Evolutionary conservation across 192 early-diverging fungal species (phyloP).

Genomic region (Entrophospora sp.): DNA sequence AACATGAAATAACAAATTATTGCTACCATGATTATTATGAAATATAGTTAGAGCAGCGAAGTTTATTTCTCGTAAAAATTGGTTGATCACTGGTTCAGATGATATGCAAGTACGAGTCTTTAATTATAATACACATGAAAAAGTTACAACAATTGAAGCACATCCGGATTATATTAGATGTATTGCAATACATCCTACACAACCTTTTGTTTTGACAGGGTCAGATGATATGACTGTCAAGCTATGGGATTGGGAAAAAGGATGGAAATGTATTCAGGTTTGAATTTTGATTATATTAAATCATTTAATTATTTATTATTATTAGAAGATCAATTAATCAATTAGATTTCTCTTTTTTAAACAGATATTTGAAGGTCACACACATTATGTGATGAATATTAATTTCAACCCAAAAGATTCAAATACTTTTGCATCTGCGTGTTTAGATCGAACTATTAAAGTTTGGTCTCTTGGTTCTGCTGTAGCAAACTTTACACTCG

Average conservation of each 20-base stretch:
- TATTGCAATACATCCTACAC: constrained; percentile 95
- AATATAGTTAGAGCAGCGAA: constrained; percentile 94
- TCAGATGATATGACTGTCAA: constrained; percentile 98
- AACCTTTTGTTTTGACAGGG: constrained; percentile 83
- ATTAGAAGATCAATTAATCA: too few species aligned
- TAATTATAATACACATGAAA: constrained; percentile 99
- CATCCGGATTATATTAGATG: constrained; percentile 96
- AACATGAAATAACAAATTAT: too few species aligned
- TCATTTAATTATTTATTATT: too few species aligned
- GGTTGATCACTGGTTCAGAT: constrained; percentile 92
- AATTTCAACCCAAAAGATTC: constrained; percentile 98
- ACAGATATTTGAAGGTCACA: constrained; percentile 96
- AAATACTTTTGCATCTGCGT: constrained; percentile 98
- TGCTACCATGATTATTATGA: too few species aligned
- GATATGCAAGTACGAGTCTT: constrained; percentile 96
- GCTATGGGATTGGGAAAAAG: constrained; percentile 99
- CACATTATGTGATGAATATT: constrained; percentile 95
- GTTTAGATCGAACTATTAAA: constrained; percentile 92
- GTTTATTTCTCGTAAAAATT: constrained; percentile 96
- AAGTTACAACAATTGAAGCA: constrained; percentile 90
- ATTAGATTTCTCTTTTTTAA: too few species aligned
- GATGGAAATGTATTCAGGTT: constrained; percentile 92
- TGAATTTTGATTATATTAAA: neutral
- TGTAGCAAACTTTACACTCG: constrained; percentile 91
- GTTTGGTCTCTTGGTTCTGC: constrained; percentile 93